Base-by-base conservation (phyloP, 2,329 filamentous ascomycete genomes). In the Stenocarpella maydis region DNA sequence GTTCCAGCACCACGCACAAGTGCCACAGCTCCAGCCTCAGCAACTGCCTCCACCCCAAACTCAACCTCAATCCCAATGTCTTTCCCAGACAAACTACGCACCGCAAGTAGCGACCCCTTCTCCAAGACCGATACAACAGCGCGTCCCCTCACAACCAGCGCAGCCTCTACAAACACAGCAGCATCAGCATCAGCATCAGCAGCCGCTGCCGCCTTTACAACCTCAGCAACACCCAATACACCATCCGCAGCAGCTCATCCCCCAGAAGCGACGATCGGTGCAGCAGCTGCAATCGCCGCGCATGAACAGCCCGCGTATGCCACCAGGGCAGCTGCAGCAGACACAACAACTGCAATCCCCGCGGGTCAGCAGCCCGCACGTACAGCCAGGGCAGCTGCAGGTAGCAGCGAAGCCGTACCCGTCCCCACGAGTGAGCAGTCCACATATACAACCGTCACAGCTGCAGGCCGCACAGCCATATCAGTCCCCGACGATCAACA, bases 1-100 rank as follows among this genome's bases (percentile, higher is more conserved):
- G 73, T 74, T 72, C 71, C 70, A 75, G 69, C 69, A 71, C 24
- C 67, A 71, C 41, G 55, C 49, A 26, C 47, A 31, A 50, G 61
- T 45, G 15, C 54, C 66, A 24, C n/a, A 58, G 50, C 53, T 61
- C 6, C 41, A 61, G 41, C n/a, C 58, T 34, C 70, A 73, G 21
- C 74, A 69, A 31, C 76, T 76, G 8, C 6, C 28, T 24, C 54
- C 37, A 58, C 43, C 67, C 19, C 47, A 63, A n/a, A 21, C 55
- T 19, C 67, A 54, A 55, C 39, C 54, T 12, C 34, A 31, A 6
- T 19, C 50, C 34, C 67, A 69, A 52, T 71, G 67, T 55, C 67
- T 71, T 12, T 31, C 54, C 64, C 67, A 80, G 9, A 4, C 76
- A 81, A 77, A 79, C 47, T 79, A 80, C 24, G 74, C 80, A 21